Percentiles rank a stretch among this genome's conserved stretches.
Conservation (phyloP, 805 yeast species). For the Candida krabiensis region DNA sequence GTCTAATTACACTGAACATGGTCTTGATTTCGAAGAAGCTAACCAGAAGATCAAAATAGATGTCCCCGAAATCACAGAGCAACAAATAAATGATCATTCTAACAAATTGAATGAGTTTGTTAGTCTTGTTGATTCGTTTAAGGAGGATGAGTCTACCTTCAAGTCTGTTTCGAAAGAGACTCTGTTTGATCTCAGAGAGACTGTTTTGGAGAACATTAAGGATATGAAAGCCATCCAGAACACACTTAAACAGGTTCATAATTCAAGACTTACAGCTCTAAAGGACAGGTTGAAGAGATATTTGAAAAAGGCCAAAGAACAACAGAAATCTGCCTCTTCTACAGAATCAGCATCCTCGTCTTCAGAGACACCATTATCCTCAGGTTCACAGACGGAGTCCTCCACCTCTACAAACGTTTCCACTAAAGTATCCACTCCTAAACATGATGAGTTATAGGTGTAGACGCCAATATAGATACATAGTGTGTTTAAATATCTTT, state of each 20-base stretch:
- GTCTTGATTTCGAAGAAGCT: constrained; percentile 53
- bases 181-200: constrained; percentile 26
- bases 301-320: constrained; percentile 20
- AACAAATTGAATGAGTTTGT: constrained; percentile 28
- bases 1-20: constrained; percentile 42
- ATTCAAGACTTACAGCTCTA: constrained; percentile 27
- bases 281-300: constrained; percentile 20
- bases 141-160: constrained; percentile 21
- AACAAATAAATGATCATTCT: constrained; percentile 28
- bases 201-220: constrained; percentile 17
- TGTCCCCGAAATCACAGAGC: constrained; percentile 26
- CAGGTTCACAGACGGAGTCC: constrained; percentile 1
- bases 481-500: background rate
- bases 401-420: constrained; percentile 3
- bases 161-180: constrained; percentile 20
- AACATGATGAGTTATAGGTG: constrained; percentile 23
- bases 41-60: constrained; percentile 42
- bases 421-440: background rate
- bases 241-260: constrained; percentile 27
- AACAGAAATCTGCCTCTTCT: constrained; percentile 9
- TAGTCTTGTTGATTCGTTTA: constrained; percentile 29
- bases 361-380: constrained; percentile 1
- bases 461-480: too few species aligned
- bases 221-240: constrained; percentile 16
- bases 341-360: constrained; percentile 3